These are phyloP conservation scores for Silene uniflora DNA, from an alignment of 148 eudicot genomes.

Conservation along the genomic window DNA sequence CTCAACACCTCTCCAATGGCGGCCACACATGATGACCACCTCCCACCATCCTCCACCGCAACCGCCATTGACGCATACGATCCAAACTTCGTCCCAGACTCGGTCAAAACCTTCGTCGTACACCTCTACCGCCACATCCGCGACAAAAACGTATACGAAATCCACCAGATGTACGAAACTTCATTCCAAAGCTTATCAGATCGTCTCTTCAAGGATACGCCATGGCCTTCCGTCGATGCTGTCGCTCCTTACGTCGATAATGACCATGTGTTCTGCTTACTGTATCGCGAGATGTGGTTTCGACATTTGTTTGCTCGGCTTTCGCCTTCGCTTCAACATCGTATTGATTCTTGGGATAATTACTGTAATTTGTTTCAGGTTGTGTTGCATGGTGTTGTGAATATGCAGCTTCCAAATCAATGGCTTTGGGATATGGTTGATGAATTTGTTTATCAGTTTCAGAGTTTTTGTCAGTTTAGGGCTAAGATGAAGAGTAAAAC, in stretches of 20 bases:
- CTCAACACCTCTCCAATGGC: constrained; percentile 42
- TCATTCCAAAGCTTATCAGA: constrained; percentile 78
- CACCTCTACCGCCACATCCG: constrained; percentile 91
- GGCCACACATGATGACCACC: constrained; percentile 50
- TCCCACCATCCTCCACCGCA: constrained; percentile 22
- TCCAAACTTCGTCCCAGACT: constrained; percentile 87
- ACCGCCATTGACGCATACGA: constrained; percentile 40
- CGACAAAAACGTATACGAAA: constrained; percentile 94
- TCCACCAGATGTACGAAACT: constrained; percentile 97
- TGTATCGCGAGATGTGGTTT: constrained; percentile 95
- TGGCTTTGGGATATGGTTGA: constrained; percentile 99
- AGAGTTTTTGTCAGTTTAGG: constrained; percentile 89
- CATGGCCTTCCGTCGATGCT: constrained; percentile 92
- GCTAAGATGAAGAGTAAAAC: constrained; percentile 93
- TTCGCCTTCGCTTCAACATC: constrained; percentile 58
- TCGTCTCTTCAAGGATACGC: constrained; percentile 76
- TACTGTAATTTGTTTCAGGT: constrained; percentile 75
- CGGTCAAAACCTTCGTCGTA: constrained; percentile 85
- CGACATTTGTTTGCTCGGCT: constrained; percentile 77
- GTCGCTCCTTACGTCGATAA: constrained; percentile 78
- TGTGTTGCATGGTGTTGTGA: constrained; percentile 63
- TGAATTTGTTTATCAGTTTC: constrained; percentile 97
- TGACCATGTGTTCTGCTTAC: constrained; percentile 86
- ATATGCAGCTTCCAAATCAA: constrained; percentile 96
- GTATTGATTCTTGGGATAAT: constrained; percentile 90